A percentile compares a stretch with the other conserved stretches of the same genome.
These are phyloP conservation scores for Gracilaria vermiculophylla DNA, from an alignment of 23 red algal species.

Conservation along the genomic window DNA sequence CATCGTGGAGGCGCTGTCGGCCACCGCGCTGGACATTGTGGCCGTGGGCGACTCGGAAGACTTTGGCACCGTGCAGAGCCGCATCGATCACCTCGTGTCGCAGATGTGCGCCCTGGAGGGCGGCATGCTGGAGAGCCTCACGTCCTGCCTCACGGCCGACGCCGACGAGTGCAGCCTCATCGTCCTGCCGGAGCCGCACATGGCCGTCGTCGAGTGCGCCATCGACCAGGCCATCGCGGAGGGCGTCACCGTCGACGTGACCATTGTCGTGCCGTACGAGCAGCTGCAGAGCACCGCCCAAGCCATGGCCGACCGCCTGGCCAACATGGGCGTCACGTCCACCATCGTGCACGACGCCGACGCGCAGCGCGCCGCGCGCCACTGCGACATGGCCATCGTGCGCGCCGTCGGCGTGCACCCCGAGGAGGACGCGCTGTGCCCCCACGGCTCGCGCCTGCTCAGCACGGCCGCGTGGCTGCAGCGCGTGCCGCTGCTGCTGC, in stretches of 20 bases:
- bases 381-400: constrained; percentile 29
- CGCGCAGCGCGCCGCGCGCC: neutral
- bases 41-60: constrained; percentile 22
- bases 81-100: neutral
- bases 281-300: neutral
- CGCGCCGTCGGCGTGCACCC: constrained; percentile 14
- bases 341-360: neutral
- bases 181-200: constrained; percentile 11
- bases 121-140: neutral
- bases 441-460: constrained; percentile 6
- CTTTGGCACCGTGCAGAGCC: constrained; percentile 7
- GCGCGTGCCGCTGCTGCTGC: constrained; percentile 13
- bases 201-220: constrained; percentile 13
- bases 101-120: neutral
- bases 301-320: neutral
- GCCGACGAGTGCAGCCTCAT: neutral
- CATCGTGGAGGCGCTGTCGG: constrained; percentile 33
- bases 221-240: constrained; percentile 21
- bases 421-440: constrained; percentile 40
- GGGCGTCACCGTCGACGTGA: constrained; percentile 4
- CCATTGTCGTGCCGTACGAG: constrained; percentile 2
- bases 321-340: neutral
- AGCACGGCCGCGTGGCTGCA: constrained; percentile 17
- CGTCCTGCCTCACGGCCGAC: neutral
- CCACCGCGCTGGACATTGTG: constrained; percentile 27